Conservation (phyloP, 2,329 filamentous ascomycete species). For the Botrytis hyacinthi region DNA sequence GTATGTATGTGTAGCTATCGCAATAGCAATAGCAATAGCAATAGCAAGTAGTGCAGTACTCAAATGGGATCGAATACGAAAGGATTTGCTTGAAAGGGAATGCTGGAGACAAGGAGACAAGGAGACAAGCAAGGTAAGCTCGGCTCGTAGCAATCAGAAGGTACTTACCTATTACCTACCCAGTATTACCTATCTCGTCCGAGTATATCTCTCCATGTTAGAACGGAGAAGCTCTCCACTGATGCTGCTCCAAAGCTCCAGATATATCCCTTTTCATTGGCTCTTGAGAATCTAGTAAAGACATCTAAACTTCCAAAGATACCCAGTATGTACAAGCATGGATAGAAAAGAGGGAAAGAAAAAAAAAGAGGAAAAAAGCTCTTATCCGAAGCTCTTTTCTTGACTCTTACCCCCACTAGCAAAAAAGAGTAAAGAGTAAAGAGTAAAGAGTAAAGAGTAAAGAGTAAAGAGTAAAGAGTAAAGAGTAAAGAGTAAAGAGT, state of each 20-base stretch:
- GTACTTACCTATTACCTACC: neutral
- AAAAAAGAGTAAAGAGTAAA: neutral
- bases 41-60: no score
- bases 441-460: neutral
- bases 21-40: no score
- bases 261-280: neutral
- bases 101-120: neutral
- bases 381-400: conserved; percentile 4
- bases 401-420: conserved; percentile 11
- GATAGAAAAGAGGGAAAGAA: neutral
- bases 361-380: conserved; percentile 7
- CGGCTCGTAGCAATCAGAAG: neutral
- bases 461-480: neutral
- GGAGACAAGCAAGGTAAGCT: neutral
- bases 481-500: no score
- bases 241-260: neutral
- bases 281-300: neutral
- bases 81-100: neutral
- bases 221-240: neutral
- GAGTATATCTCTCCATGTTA: neutral
- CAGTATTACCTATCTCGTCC: neutral
- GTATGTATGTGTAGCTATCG: neutral
- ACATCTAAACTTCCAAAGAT: neutral
- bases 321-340: neutral
- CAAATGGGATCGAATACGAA: neutral